Percentiles rank a stretch among this genome's conserved stretches.
Evolutionary conservation across 805 yeast species (phyloP).

Genomic region (Hanseniaspora guilliermondii): DNA sequence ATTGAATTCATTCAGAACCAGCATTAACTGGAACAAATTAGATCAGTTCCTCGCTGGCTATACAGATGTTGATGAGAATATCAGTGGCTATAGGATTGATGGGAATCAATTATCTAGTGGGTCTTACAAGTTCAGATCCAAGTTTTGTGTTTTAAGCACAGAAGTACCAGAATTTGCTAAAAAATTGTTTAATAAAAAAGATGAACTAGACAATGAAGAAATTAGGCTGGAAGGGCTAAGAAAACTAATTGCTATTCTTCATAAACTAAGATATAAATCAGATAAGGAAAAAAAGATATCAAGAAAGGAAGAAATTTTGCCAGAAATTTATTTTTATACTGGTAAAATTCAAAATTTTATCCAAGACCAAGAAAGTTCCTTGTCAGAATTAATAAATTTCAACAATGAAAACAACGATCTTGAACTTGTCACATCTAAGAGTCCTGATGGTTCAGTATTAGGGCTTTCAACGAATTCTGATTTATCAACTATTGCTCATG

Average conservation of each 20-base stretch:
- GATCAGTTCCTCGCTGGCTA: constrained; percentile 90
- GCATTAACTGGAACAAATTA: constrained; percentile 77
- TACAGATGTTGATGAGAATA: constrained; percentile 40
- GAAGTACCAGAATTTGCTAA: constrained; percentile 45
- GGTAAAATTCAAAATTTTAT: constrained; percentile 66
- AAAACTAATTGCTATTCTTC: constrained; percentile 49
- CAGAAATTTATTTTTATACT: constrained; percentile 77
- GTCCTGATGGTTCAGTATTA: constrained; percentile 3
- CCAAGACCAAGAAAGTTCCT: constrained; percentile 36
- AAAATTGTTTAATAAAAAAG: constrained; percentile 33
- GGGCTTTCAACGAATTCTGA: constrained; percentile 40
- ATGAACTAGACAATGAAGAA: constrained; percentile 67
- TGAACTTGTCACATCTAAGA: neutral
- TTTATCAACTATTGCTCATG: constrained; percentile 43
- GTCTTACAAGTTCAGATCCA: constrained; percentile 48
- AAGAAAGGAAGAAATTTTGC: constrained; percentile 40
- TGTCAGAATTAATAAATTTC: constrained; percentile 29
- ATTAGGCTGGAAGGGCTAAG: constrained; percentile 83
- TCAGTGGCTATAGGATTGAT: neutral
- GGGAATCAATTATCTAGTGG: constrained; percentile 31
- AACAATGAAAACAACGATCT: constrained; percentile 19
- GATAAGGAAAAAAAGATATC: constrained; percentile 30
- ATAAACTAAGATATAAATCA: constrained; percentile 41
- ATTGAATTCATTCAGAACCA: constrained; percentile 38
- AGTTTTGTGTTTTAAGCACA: constrained; percentile 75